Evolutionary conservation across 106 monocot genomes (phyloP).

Genomic region (Apostasia shenzhenica): DNA sequence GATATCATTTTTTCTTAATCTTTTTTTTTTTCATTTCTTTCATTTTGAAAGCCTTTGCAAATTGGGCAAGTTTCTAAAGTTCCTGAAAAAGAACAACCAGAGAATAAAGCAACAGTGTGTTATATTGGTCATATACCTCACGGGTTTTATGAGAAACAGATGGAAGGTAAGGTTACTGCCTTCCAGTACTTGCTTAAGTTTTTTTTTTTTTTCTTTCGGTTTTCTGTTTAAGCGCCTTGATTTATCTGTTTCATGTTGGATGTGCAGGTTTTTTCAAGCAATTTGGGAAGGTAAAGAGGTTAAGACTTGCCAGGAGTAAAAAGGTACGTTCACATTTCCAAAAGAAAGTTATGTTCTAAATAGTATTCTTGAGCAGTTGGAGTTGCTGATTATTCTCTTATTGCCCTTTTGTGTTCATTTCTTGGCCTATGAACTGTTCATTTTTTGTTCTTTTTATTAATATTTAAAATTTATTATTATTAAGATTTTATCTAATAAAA

Average conservation of each 20-base stretch:
- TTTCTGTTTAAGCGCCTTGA: background rate
- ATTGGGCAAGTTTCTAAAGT: slow-evolving; percentile 33
- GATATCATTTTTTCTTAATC: background rate
- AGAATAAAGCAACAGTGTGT: slow-evolving; percentile 43
- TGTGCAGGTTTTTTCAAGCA: slow-evolving; percentile 82
- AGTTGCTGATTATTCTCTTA: no score
- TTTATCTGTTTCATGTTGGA: background rate
- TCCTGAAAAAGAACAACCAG: slow-evolving; percentile 22
- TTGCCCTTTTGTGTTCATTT: no score
- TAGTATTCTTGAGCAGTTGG: no score
- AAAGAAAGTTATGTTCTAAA: no score
- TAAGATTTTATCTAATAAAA: no score
- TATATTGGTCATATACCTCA: slow-evolving; percentile 96
- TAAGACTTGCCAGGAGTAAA: slow-evolving; percentile 69
- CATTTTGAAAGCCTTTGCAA: slow-evolving; percentile 57
- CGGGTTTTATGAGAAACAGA: slow-evolving; percentile 95
- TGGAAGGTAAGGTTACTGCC: slow-evolving; percentile 54
- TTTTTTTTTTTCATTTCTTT: background rate
- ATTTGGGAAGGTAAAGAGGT: slow-evolving; percentile 75
- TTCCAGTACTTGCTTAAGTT: background rate
- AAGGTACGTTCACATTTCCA: slow-evolving; percentile 38
- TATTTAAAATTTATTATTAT: no score
- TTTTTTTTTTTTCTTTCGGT: background rate
- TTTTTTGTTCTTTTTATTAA: no score
- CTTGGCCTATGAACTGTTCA: no score